Evolutionary conservation across 164 flowering plant species (phyloP).

Genomic region (Chimonanthus salicifolius): DNA sequence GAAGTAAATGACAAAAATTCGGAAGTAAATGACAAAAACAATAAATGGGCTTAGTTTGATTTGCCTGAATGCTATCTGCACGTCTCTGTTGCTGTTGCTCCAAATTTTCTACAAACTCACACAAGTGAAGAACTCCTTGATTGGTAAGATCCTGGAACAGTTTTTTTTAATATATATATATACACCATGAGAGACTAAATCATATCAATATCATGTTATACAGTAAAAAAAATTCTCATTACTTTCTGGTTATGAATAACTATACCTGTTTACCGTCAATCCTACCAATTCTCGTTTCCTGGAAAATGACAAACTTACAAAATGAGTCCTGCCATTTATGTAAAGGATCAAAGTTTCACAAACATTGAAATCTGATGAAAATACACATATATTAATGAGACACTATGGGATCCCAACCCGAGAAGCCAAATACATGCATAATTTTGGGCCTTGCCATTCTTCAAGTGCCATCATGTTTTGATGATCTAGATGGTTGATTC

Average conservation of each 20-base stretch:
- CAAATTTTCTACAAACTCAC: conserved; percentile 30
- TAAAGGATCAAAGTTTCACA: too few species aligned
- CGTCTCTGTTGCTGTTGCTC: conserved; percentile 19
- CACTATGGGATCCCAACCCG: too few species aligned
- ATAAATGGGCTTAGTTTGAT: not conserved
- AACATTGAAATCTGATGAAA: too few species aligned
- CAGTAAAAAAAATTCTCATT: not conserved
- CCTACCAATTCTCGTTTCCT: conserved; percentile 54
- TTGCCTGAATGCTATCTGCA: not conserved
- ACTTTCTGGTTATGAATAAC: too few species aligned
- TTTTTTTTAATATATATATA: not conserved
- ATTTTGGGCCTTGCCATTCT: too few species aligned
- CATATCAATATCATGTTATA: not conserved
- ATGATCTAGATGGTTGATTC: too few species aligned
- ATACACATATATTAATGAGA: too few species aligned
- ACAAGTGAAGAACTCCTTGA: conserved; percentile 38
- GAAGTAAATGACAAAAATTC: not conserved
- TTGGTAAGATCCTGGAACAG: conserved; percentile 43
- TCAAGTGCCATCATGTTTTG: too few species aligned
- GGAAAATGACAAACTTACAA: conserved; percentile 5
- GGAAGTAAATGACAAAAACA: not conserved
- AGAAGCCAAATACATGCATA: too few species aligned
- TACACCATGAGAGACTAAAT: not conserved
- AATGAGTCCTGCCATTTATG: too few species aligned
- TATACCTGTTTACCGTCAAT: conserved; percentile 74